phyloP scores from a whole-genome alignment of 108 stramenopile genomes.

The Skeletonema marinoi region DNA sequence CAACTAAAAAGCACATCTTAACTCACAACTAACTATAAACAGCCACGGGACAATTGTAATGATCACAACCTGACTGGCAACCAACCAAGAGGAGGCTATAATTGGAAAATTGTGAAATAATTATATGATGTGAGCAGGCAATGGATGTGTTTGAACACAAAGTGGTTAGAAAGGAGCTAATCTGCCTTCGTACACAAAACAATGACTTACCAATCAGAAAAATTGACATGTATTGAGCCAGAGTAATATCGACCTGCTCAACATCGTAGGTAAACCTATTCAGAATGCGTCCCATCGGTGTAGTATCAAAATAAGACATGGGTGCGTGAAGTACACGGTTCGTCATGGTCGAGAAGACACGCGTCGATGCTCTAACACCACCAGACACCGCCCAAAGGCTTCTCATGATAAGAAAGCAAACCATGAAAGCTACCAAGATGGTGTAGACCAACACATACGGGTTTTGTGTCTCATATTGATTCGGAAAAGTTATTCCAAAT shows the following conservation, averaged over 20 bases:
- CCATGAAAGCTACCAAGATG: conserved; percentile 33
- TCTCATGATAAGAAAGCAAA: conserved; percentile 41
- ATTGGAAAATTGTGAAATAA: no score
- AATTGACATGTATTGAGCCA: conserved; percentile 58
- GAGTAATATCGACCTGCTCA: conserved; percentile 25
- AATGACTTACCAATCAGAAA: conserved; percentile 4
- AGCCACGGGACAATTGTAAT: conserved; percentile 14
- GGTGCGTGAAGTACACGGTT: conserved; percentile 54
- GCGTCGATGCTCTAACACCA: conserved; percentile 37
- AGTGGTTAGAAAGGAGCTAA: no score
- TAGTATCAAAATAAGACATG: conserved; percentile 88
- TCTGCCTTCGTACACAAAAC: no score
- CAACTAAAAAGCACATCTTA: background rate
- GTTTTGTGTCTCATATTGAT: conserved; percentile 65
- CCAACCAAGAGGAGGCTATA: conserved; percentile 12
- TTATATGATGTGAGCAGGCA: no score
- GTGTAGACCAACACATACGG: conserved; percentile 55
- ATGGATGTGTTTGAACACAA: no score
- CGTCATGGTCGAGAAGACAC: conserved; percentile 53
- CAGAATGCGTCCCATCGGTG: conserved; percentile 89
- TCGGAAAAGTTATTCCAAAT: conserved; percentile 52
- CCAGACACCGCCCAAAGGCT: conserved; percentile 50
- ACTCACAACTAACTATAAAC: conserved; percentile 6
- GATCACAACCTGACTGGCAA: conserved; percentile 11
- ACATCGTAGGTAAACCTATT: conserved; percentile 80